Evolutionary conservation across 352 stramenopile genomes (phyloP), one percentile per base, ranked within the genome.

Genomic region (Phytopythium delawarense): DNA sequence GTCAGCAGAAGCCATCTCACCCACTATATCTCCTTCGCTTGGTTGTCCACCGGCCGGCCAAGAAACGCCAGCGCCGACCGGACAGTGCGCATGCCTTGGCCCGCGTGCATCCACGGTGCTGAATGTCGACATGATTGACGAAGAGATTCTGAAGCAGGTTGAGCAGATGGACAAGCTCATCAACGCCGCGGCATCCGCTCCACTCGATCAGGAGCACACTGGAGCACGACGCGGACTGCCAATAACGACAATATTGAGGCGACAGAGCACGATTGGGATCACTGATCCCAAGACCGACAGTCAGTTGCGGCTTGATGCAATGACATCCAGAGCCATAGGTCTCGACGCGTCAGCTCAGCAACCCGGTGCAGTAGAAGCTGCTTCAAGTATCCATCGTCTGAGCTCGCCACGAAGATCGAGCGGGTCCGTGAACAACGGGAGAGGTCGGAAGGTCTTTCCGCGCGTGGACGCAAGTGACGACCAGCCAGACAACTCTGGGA

Each of bases 121-220:
- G 30, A 50, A 61, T 16, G 59, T 59, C 11, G 57, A 65, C 57
- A 32, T 57, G 59, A 53, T 25, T 5, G 69, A 62, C 5, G 69
- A 74, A 25, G 74, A 62, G 49, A 58, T 78, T 21, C 50, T 82
- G 7, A 71, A 75, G 37, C 64, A 70, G n/a, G 70, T 83, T 7
- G 66, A 80, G 57, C 69, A 75, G 39, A 54, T 83, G 55, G 75
- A 83, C 40, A 70, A 72, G 1, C 48, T 76, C 6, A 77, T 77
- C 34, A 83, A 83, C 44, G 75, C 72, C 16, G 63, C 62, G 30
- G 64, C 67, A 23, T 74, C 67, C 8, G 34, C 35, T 18, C 16
- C 11, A 7, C 16, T 23, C 3, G 18, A 13, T 7, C 13, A 44
- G 4, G 21, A 50, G 18, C 16, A 7, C 20, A 12, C n/a, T 16